Base-by-base conservation (phyloP, 768 basidiomycete species). In the Leccinum imitatum region DNA sequence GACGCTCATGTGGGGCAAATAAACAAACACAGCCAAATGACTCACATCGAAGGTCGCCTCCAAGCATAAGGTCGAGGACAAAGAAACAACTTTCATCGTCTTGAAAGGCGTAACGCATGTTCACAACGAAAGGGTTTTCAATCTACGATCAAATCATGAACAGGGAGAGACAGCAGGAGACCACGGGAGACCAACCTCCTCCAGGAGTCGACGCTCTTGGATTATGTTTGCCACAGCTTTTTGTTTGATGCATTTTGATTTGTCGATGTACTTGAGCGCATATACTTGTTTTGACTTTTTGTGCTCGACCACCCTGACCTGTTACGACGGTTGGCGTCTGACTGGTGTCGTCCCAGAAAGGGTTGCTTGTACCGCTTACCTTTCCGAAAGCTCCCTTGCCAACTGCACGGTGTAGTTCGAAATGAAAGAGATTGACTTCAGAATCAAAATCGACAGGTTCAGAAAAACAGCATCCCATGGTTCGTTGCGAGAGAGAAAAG, bases 371-470 rank as follows among this genome's bases (percentile, higher is more conserved):
- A 33, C 31, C 51, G 73, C 61, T 48, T 57, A 95, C 95, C 87
- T 98, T 98, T 73, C 96, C 96, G 79, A 98, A 99, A 25, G 96
- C 94, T 50, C 97, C 96, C 75, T 94, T 97, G 47, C 97, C 97
- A 14, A 98, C 93, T 21, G 91, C 93, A 52, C 95, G 85, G 71
- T 97, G 88, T 51, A 99, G 89, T 72, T 96, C 92, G 70, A 98
- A 99, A 78, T 98, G 96, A 77, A 90, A 98, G 53, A 99, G 87
- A 71, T 86, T 92, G 74, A 87, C 83, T 63, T 94, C 91, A 51
- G 82, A 80, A 63, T 91, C 87, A 73, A 91, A 92, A 78, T 95
- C 92, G 65, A 95, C 84, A 21, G 90, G 90, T 76, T 91, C 81
- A 75, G 86, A 85, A 69, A 84, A 80, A 71, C 75, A 74, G 65